Conservation (phyloP, 805 yeast genomes). For the Hagleromyces aurorensis region DNA sequence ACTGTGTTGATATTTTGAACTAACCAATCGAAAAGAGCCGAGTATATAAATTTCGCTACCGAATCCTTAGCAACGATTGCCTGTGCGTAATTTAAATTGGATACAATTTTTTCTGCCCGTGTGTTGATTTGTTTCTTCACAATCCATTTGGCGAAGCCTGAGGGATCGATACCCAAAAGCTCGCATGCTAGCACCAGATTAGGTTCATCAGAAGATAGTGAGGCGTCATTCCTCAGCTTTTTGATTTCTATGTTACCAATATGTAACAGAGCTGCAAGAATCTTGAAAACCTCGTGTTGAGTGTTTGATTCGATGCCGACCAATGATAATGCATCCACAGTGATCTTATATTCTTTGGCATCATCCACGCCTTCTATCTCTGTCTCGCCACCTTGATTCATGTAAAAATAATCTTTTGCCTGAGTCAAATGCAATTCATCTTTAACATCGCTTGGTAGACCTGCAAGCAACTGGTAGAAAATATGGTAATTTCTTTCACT, state of each 20-base stretch:
- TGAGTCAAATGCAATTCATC: constrained; percentile 50
- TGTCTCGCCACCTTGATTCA: constrained; percentile 80
- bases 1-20: constrained; percentile 77
- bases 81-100: constrained; percentile 74
- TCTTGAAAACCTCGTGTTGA: constrained; percentile 64
- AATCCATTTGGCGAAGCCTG: constrained; percentile 79
- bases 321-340: constrained; percentile 65
- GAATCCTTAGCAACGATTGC: constrained; percentile 92
- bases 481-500: constrained; percentile 91
- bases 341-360: constrained; percentile 61
- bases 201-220: constrained; percentile 78
- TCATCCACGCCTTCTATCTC: constrained; percentile 78
- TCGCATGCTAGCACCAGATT: constrained; percentile 76
- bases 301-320: constrained; percentile 61
- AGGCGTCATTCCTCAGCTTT: constrained; percentile 79
- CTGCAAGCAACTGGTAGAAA: constrained; percentile 81
- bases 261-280: constrained; percentile 83
- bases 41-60: constrained; percentile 86
- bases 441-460: constrained; percentile 49
- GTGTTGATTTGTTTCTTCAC: constrained; percentile 87
- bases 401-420: constrained; percentile 66
- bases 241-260: constrained; percentile 87
- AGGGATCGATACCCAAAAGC: constrained; percentile 71
- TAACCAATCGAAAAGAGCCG: constrained; percentile 92
- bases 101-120: constrained; percentile 85